Base-by-base conservation (phyloP, 805 yeast genomes). In the Pichia insulana region DNA sequence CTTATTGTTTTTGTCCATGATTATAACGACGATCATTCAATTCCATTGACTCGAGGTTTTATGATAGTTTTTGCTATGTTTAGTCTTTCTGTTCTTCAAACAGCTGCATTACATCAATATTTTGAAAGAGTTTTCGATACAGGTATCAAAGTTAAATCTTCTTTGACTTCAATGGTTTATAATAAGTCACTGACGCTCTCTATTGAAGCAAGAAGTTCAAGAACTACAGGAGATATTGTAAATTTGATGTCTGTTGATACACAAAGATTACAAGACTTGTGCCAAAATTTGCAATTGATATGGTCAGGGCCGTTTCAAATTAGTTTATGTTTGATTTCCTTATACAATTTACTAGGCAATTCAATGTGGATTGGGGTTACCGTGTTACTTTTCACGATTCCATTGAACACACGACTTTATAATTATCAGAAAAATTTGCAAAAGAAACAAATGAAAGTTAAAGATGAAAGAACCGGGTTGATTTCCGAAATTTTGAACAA, bases 351-450 rank as follows among this genome's bases (percentile, higher is more conserved):
- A 36, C 62, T 89, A 44, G 96, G 96, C 30, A 76, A 79, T 45
- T 75, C 92, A n/a, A 88, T 89, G 95, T 86, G 96, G 95, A 82
- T 95, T 34, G 97, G 97, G 60, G 94, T 90, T 12, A 62, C 73
- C 27, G 78, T 90, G 44, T 77, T 89, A 76, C 56, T 79, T 3
- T 54, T 87, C 26, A 78, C 87, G 74, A 77, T 88, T 50, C 96
- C 96, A 5, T 55, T 86, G 38, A 88, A 89, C 57, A 80, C 86
- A 3, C 59, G 68, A 18, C 67, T 89, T 50, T 83, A 88, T 47
- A 72, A 74, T 53, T 64, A 64, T 43, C 88, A 82, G 62, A 85
- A 82, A 62, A 68, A 61, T 10, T 68, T 87, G 47, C 96, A 89
- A 63, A 84, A 83, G 58, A 61, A 70, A 7, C 97, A 88, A 64